Evolutionary conservation across 2,329 filamentous ascomycete species (phyloP), one percentile per base, ranked within the genome.

Genomic region (Ophiocordyceps polyrhachis-furcata): DNA sequence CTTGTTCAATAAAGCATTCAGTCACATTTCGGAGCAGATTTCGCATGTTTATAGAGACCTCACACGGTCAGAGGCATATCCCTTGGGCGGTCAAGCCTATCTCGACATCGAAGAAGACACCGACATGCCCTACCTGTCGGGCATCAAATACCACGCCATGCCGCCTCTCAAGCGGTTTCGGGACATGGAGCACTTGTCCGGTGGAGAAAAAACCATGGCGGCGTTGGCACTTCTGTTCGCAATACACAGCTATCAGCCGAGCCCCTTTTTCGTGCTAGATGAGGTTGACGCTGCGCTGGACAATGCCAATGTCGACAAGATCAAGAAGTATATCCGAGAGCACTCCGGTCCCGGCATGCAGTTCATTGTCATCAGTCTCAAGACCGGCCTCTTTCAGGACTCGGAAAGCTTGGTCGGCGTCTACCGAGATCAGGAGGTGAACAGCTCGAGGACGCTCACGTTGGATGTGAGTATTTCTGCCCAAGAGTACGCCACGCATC

Each of bases 101-200:
- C 78, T 98, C 42, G 88, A 95, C 57, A 88, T 93, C 47, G 77
- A 81, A 60, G 88, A 94, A 59, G 89, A 98, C 60, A 84, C 81
- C n/a, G 87, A 94, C 50, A 89, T 93, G 56, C 91, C 91, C 1
- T 98, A 96, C 61, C 75, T 95, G 4, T 86, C 84, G 38, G 91
- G 91, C 29, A 87, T 98, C 64, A 95, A 94, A 58, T 98, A 98
- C 64, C 88, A 96, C 59, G 93, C 91, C 49, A 98, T 96, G 88
- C 91, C 91, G 19, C 91, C 91, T 1, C 76, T 95, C 49, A 98
- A 98, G 67, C 86, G 91, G 41, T 98, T 98, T 74, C 77, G 91
- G 54, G 93, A 98, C 61, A 98, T 98, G 91, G 91, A 98, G 62
- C 91, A 95, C 59, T 69, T 98, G 11, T 94, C 86, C 1, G 91